These are phyloP conservation scores for Eucalyptus albens DNA, from an alignment of 345 rosid genomes.

Conservation along the genomic window DNA sequence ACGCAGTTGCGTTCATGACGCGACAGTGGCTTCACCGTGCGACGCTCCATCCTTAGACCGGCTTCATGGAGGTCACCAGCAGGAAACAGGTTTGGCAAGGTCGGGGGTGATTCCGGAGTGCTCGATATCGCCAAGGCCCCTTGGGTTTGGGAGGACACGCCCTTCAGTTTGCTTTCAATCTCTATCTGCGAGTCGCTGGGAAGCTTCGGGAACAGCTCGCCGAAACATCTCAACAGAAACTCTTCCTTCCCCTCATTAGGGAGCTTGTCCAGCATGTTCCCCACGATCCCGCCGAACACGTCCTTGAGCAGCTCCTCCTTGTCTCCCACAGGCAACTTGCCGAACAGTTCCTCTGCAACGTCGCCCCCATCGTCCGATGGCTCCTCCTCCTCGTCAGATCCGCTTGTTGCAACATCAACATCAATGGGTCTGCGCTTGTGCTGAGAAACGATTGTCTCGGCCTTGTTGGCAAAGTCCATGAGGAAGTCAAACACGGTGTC, in stretches of 20 bases:
- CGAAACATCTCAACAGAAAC: neutral
- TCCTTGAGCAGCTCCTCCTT: neutral
- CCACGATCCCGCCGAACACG: neutral
- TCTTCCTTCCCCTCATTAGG: neutral
- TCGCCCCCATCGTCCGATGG: neutral
- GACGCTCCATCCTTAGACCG: too few relatives aligned
- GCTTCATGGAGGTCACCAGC: too few relatives aligned
- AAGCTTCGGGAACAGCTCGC: neutral
- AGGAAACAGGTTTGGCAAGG: neutral
- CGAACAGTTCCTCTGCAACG: neutral
- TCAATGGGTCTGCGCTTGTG: neutral
- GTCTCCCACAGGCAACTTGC: neutral
- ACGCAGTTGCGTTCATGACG: rapidly evolving
- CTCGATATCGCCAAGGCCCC: neutral
- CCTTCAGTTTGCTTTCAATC: neutral
- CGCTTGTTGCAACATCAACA: too few relatives aligned
- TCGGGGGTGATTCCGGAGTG: neutral
- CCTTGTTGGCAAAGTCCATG: too few relatives aligned
- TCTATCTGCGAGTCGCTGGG: neutral
- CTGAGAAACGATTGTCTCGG: too few relatives aligned
- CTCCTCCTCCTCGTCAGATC: neutral
- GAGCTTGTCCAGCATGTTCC: neutral
- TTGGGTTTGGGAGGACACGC: neutral
- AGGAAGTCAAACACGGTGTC: too few relatives aligned
- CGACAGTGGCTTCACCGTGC: too few relatives aligned